Percentiles rank a stretch among this genome's conserved stretches.
Evolutionary conservation across 75 land plant genomes (phyloP).

Genomic region (Pinus taeda): DNA sequence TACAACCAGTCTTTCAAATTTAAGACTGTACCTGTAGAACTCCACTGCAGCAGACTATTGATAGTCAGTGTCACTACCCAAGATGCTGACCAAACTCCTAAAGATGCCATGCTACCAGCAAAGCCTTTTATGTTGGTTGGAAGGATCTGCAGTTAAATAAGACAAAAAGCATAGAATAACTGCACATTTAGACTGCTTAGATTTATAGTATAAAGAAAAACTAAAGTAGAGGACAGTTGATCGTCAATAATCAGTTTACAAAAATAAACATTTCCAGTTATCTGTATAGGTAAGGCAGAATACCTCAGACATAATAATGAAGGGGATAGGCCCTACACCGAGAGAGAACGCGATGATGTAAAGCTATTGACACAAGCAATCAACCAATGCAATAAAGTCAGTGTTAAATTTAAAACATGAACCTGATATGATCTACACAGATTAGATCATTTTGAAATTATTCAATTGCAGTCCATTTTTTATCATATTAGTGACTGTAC

Average conservation of each 20-base stretch:
- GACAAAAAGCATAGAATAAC: background rate
- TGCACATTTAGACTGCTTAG: background rate
- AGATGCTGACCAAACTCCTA: constrained; percentile 59
- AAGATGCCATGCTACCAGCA: constrained; percentile 85
- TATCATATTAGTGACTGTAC: too few species aligned
- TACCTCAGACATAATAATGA: constrained; percentile 54
- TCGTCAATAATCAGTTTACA: too few species aligned
- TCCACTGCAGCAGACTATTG: constrained; percentile 63
- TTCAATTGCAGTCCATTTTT: too few species aligned
- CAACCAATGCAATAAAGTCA: too few species aligned
- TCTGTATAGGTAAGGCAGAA: background rate
- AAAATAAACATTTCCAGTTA: too few species aligned
- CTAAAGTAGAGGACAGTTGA: background rate
- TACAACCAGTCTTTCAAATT: background rate
- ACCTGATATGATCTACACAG: too few species aligned
- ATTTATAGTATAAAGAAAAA: background rate
- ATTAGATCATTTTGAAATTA: too few species aligned
- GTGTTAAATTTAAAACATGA: too few species aligned
- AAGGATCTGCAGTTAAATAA: constrained; percentile 35
- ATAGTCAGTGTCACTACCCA: constrained; percentile 76
- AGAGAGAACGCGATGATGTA: constrained; percentile 30
- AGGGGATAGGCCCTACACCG: constrained; percentile 45
- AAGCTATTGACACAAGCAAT: too few species aligned
- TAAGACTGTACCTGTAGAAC: constrained; percentile 43
- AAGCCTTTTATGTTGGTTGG: constrained; percentile 70